These are phyloP conservation scores for Fusarium setosum DNA, from an alignment of 2,329 filamentous ascomycete genomes.

Conservation along the genomic window DNA sequence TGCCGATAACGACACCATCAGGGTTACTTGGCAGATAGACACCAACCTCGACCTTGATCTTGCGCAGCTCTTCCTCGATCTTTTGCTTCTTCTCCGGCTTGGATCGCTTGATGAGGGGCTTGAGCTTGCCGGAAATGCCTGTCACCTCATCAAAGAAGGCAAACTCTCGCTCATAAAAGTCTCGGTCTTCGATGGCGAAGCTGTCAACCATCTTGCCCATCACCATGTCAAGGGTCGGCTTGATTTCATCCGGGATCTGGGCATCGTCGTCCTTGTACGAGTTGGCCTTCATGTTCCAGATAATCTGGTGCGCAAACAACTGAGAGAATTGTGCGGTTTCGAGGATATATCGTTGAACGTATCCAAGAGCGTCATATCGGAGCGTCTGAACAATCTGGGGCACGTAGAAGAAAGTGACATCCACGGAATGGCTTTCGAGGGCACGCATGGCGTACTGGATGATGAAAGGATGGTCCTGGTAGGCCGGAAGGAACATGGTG, in stretches of 20 bases:
- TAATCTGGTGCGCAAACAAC: slow-evolving; percentile 98
- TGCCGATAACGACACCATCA: slow-evolving; percentile 96
- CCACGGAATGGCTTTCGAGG: slow-evolving; percentile 92
- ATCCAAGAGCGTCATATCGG: slow-evolving; percentile 91
- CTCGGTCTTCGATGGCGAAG: slow-evolving; percentile 82
- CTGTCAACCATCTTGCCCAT: slow-evolving; percentile 85
- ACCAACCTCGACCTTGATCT: slow-evolving; percentile 96
- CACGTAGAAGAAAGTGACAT: slow-evolving; percentile 98
- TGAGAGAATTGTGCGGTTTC: slow-evolving; percentile 99
- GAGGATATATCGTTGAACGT: slow-evolving; percentile 95
- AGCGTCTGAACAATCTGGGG: slow-evolving; percentile 97
- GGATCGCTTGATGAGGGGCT: slow-evolving; percentile 88
- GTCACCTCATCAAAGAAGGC: slow-evolving; percentile 99
- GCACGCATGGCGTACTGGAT: slow-evolving; percentile 98
- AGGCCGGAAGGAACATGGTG: slow-evolving; percentile 92
- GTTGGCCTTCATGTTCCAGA: slow-evolving; percentile 99
- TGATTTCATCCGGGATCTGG: slow-evolving; percentile 88
- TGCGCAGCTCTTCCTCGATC: slow-evolving; percentile 97
- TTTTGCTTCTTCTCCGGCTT: slow-evolving; percentile 99
- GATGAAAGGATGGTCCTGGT: slow-evolving; percentile 90
- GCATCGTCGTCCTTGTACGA: slow-evolving; percentile 97
- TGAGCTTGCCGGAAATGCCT: slow-evolving; percentile 92
- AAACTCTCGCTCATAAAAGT: slow-evolving; percentile 95
- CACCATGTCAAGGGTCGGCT: slow-evolving; percentile 92
- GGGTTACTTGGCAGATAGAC: slow-evolving; percentile 98